Base-by-base conservation (phyloP, 352 stramenopile species). In the Phytophthora idaei region DNA sequence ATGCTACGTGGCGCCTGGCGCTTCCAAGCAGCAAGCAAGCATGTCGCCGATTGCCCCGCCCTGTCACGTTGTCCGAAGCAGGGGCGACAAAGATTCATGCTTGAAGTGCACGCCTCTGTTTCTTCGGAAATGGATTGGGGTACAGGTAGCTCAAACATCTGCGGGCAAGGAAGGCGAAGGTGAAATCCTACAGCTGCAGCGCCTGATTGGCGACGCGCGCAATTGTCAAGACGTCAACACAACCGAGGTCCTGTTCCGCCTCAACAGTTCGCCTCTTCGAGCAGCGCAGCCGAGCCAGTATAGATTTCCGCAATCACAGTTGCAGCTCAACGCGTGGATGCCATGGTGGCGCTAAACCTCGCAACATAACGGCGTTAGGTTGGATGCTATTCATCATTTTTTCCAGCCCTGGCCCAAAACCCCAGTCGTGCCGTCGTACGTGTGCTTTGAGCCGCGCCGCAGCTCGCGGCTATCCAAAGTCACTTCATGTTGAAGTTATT, bases 401-500 rank as follows among this genome's bases (percentile, higher is more conserved):
- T 47, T 49, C 4, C 29, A 47, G 14, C 32, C 29, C 15, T 21
- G 57, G 29, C 4, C 29, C 29, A 34, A 21, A 21, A 21, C 7
- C 29, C 42, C 51, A 47, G 10, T 32, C 14, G 39, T 42, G 49
- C 59, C 52, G 49, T 61, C 27, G 21, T 14, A 6, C 32, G 56
- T 46, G 57, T 55, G 21, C 34, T 46, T 46, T 67, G 27, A 58
- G 39, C n/a, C 63, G 54, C 27, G 21, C 34, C 48, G 32, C 9
- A 45, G 45, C 31, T 27, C 37, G 58, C 41, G 64, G 29, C 64
- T 71, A 58, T 71, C 64, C 57, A 71, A 71, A 67, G 57, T 67
- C 57, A 48, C 50, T 62, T 57, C 10, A 31, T 51, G n/a, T 71
- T 63, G 64, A 67, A 71, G 57, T 67, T 67, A 57, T 58, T 37